Evolutionary conservation across 1,284 basidiomycete genomes (phyloP).

Genomic region (Xerocomus nothofagi): DNA sequence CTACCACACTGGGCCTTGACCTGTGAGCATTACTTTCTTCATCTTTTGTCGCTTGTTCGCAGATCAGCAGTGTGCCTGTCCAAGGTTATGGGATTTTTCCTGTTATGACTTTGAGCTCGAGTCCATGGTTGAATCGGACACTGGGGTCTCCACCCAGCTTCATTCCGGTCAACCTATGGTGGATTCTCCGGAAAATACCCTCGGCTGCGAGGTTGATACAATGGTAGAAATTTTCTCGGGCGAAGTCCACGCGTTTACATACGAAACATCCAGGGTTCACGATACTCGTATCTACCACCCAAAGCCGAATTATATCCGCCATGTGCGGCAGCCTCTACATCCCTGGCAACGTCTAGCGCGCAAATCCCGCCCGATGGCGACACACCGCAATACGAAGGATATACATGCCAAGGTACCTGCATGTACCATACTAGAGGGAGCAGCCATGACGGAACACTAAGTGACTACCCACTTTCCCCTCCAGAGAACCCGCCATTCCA

Average conservation of each 20-base stretch:
- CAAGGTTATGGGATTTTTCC: constrained; percentile 30
- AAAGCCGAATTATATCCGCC: background rate
- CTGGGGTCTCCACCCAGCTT: background rate
- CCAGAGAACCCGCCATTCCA: background rate
- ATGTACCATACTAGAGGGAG: background rate
- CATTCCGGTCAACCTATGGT: background rate
- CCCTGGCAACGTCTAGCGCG: background rate
- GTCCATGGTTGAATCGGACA: background rate
- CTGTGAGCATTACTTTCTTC: constrained; percentile 20
- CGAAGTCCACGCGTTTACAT: constrained; percentile 11
- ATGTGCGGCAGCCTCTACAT: background rate
- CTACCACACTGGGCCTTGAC: constrained; percentile 23
- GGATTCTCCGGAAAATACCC: background rate
- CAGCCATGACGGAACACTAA: background rate
- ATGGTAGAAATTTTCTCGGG: constrained; percentile 21
- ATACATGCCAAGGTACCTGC: background rate
- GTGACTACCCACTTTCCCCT: background rate
- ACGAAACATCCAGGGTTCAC: constrained; percentile 13
- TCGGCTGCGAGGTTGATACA: background rate
- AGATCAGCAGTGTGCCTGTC: background rate
- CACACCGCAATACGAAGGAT: background rate
- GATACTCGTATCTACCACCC: background rate
- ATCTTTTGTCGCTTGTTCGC: background rate
- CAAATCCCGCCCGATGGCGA: background rate
- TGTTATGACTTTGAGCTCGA: constrained; percentile 29